A percentile compares a stretch with the other conserved stretches of the same genome.
Evolutionary conservation across 202 grass and related monocot species (phyloP).

Genomic region (Brachypodium distachyon): DNA sequence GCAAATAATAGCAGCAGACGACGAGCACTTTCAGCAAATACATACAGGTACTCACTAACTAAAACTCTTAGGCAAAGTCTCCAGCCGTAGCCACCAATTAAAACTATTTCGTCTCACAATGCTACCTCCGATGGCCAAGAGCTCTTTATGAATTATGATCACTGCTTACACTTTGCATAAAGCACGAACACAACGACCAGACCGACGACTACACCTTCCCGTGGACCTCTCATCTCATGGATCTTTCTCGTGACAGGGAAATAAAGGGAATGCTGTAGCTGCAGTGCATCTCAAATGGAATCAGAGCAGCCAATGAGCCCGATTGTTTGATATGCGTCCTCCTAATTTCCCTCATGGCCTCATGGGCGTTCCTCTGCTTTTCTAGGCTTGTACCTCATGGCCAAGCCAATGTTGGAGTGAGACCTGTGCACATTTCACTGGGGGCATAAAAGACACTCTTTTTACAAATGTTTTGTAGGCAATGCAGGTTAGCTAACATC

Average conservation of each 20-base stretch:
- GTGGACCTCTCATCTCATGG: background rate
- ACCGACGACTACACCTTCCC: background rate
- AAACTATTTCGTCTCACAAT: background rate
- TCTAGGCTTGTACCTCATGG: background rate
- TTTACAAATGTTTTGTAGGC: background rate
- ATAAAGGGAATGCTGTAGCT: background rate
- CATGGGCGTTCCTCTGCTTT: background rate
- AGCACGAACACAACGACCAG: background rate
- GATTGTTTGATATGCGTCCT: background rate
- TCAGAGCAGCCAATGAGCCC: constrained; percentile 9
- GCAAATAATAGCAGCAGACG: background rate
- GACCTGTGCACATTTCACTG: background rate
- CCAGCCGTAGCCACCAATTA: background rate
- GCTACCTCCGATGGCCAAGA: background rate
- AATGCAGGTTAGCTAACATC: constrained; percentile 12
- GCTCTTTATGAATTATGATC: background rate
- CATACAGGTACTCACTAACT: too few relatives aligned
- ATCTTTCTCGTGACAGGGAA: constrained; percentile 24
- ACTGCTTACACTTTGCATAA: constrained; percentile 1
- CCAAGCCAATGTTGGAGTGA: background rate
- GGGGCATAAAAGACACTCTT: background rate
- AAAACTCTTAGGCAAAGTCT: background rate
- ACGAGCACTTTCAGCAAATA: background rate
- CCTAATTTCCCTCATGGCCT: constrained; percentile 18
- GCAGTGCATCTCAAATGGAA: constrained; percentile 9